Conservation (phyloP, 2,329 filamentous ascomycete genomes). For the Pestalotiopsis fici region DNA sequence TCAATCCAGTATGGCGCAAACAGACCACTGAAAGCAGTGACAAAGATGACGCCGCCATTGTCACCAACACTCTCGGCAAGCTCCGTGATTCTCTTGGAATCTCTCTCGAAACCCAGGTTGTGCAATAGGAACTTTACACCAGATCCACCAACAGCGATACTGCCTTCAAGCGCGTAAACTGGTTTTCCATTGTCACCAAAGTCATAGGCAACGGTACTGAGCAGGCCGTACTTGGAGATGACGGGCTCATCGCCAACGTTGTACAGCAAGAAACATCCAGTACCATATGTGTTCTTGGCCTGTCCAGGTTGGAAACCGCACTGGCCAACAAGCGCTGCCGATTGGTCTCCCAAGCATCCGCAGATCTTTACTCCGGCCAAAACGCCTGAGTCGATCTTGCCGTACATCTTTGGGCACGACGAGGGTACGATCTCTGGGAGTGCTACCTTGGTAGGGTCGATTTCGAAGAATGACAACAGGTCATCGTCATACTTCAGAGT, state of each 20-base stretch:
- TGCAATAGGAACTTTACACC: constrained; percentile 75
- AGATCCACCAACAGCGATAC: constrained; percentile 79
- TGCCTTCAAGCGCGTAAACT: constrained; percentile 82
- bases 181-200: constrained; percentile 63
- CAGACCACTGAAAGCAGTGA: constrained; percentile 87
- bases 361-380: constrained; percentile 73
- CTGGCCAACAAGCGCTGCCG: constrained; percentile 82
- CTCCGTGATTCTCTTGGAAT: constrained; percentile 49
- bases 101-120: constrained; percentile 61
- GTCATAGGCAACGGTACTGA: constrained; percentile 87
- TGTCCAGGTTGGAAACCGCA: constrained; percentile 79
- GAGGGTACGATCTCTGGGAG: constrained; percentile 85
- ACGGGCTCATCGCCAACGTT: constrained; percentile 86
- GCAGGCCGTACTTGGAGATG: constrained; percentile 78
- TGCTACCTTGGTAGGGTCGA: constrained; percentile 67
- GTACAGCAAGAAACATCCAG: constrained; percentile 86
- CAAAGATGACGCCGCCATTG: constrained; percentile 82
- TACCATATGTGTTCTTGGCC: constrained; percentile 91
- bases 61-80: constrained; percentile 60
- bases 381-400: constrained; percentile 63
- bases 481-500: constrained; percentile 78
- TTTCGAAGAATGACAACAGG: constrained; percentile 76
- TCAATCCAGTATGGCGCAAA: constrained; percentile 97
- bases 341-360: constrained; percentile 87
- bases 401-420: constrained; percentile 73